These are phyloP conservation scores for Gossypium lobatum DNA, from an alignment of 441 rosid species.

Conservation along the genomic window DNA sequence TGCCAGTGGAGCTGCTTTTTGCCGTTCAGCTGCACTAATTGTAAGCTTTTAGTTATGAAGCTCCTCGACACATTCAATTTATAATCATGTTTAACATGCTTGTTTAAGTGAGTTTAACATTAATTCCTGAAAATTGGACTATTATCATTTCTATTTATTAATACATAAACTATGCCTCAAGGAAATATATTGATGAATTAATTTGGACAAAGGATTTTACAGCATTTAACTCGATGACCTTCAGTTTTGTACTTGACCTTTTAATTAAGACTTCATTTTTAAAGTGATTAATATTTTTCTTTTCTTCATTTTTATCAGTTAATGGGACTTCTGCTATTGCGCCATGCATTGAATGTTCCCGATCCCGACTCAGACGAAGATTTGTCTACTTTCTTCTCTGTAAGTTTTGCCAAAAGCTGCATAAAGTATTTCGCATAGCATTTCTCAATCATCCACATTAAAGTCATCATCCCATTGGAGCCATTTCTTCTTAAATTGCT, in stretches of 20 bases:
- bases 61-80: neutral
- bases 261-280: slow-evolving; percentile 7
- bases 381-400: slow-evolving; percentile 61
- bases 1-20: slow-evolving; percentile 87
- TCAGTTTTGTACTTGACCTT: neutral
- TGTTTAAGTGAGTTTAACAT: slow-evolving; percentile 1
- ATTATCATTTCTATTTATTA: neutral
- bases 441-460: neutral
- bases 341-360: slow-evolving; percentile 64
- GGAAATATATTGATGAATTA: slow-evolving; percentile 1
- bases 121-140: neutral
- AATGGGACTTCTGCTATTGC: slow-evolving; percentile 80
- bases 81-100: neutral
- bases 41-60: slow-evolving; percentile 33
- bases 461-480: neutral
- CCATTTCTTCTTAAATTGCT: neutral
- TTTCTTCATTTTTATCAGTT: slow-evolving; percentile 31
- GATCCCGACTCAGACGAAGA: slow-evolving; percentile 69
- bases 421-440: neutral
- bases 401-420: slow-evolving; percentile 31
- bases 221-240: neutral
- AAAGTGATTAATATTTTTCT: slow-evolving; percentile 5
- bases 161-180: neutral
- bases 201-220: neutral
- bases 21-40: slow-evolving; percentile 87